Evolutionary conservation across 371 early-diverging fungal species (phyloP), one percentile per base, ranked within the genome.

Genomic region (Mycotypha africana): DNA sequence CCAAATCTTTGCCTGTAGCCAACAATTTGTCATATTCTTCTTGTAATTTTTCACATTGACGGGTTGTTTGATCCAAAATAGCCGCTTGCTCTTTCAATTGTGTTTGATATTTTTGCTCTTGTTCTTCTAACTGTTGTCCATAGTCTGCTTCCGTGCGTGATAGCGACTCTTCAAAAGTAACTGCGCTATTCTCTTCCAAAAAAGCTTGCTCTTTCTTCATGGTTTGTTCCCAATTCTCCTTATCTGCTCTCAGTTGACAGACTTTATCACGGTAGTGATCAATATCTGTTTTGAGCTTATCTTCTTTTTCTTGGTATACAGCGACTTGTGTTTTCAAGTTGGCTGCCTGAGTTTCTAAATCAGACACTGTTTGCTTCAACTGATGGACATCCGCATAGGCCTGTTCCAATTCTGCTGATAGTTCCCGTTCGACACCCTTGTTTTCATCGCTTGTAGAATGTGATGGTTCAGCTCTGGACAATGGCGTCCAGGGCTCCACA

Each of bases 41-140:
- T 30, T 56, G 47, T 3, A 64, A 39, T 2, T 55, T 28, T 16
- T 62, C 65, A 16, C 52, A 49, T 23, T 58, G 54, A 8, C 57
- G 53, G 8, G 43, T 38, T 0, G 63, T 62, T 53, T 70, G 68
- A 23, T 64, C 59, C 34, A 70, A 26, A 12, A 62, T 48, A 2
- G 67, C 71, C 10, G 58, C 56, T n/a, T 66, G 74, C 15, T 74
- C 74, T 17, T 70, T 62, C 10, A 74, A 43, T 23, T 74, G 65
- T 0, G 69, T 71, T 34, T 62, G 64, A 42, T 70, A 70, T 25
- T 74, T 71, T 40, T 68, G 60, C 19, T 53, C 55, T 41, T 65
- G 63, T 37, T 70, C 75, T 35, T 67, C 69, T 44, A 70, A 9
- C 42, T 64, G 62, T 31, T 74, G 75, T 22, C 70, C 69, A 31